Evolutionary conservation across 2,329 filamentous ascomycete species (phyloP), one percentile per base, ranked within the genome.

Genomic region (Mycosphaerella sp.): DNA sequence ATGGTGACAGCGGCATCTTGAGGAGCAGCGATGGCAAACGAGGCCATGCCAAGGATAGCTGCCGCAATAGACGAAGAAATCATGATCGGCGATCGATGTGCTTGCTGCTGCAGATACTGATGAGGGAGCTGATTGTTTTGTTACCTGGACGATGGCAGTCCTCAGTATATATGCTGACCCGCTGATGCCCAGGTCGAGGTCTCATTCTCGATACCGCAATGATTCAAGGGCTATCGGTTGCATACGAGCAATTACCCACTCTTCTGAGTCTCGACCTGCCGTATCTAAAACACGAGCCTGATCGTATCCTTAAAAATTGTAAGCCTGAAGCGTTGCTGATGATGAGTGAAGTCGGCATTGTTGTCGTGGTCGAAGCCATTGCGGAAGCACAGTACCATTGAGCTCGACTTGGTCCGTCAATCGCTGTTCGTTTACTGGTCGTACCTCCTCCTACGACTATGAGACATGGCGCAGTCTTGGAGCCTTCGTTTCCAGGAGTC

Each of bases 1-100:
- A 32, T 28, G 17, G 48, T 27, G 17, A 41, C 32, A 12, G 48
- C 30, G 12, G 30, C 34, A 18, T 16, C 44, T 28, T 30, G 14
- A 34, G 44, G 34, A 41, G 36, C 44, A 32, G 44, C 44, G 10
- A 41, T 16, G 17, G 44, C 44, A 4, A 48, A 16, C 17, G 43
- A 45, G 12, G 43, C 43, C 6, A 35, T 10, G 6, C 34, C 34
- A 16, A 37, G 34, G 18, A 44, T 14, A n/a, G 42, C 42, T 18
- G 27, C 39, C 6, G 39, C 39, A 9, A 16, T 41, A 13, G 21
- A 8, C 9, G 39, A 8, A 27, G 39, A 41, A 16, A 41, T 41
- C 39, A 41, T 41, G 39, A 17, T 41, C n/a, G 39, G 13, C n/a
- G 34, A 37, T 37, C 34, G 34, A 37, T 37, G 34, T 13, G 34